A percentile compares a stretch with the other conserved stretches of the same genome.
phyloP scores from a whole-genome alignment of 192 early-diverging fungal species.

The Coemansia asiatica region DNA sequence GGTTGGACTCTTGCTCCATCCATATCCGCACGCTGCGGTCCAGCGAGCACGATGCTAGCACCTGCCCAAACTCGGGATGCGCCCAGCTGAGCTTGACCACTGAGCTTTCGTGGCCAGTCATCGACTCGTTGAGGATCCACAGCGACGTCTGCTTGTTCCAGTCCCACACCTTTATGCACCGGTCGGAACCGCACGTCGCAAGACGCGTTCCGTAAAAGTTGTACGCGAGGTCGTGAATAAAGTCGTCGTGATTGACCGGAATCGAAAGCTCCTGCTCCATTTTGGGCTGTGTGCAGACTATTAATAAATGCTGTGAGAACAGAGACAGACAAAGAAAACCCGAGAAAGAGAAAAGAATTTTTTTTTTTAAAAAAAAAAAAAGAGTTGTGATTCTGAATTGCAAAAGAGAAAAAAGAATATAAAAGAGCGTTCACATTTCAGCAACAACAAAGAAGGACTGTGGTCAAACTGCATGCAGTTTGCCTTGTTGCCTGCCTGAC shows the following conservation, averaged over 20 bases:
- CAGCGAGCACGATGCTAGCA: conserved; percentile 88
- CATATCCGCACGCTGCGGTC: conserved; percentile 89
- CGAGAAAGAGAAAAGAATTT: not conserved
- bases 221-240: conserved; percentile 89
- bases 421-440: no score
- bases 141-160: conserved; percentile 62
- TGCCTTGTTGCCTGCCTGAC: no score
- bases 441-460: no score
- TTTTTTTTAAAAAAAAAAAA: not conserved
- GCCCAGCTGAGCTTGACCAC: conserved; percentile 87
- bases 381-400: not conserved
- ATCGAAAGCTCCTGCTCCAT: conserved; percentile 53
- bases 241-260: conserved; percentile 71
- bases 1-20: conserved; percentile 75
- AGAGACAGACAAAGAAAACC: not conserved
- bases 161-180: conserved; percentile 94
- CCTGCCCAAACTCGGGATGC: conserved; percentile 95
- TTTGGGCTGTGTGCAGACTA: not conserved
- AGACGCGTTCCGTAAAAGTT: conserved; percentile 92
- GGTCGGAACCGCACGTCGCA: conserved; percentile 90
- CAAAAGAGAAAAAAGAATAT: not conserved
- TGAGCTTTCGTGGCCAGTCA: conserved; percentile 77
- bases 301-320: not conserved
- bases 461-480: no score
- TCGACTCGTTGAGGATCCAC: conserved; percentile 78